Conservation (phyloP, 805 yeast species). For the Candida ulmi region DNA sequence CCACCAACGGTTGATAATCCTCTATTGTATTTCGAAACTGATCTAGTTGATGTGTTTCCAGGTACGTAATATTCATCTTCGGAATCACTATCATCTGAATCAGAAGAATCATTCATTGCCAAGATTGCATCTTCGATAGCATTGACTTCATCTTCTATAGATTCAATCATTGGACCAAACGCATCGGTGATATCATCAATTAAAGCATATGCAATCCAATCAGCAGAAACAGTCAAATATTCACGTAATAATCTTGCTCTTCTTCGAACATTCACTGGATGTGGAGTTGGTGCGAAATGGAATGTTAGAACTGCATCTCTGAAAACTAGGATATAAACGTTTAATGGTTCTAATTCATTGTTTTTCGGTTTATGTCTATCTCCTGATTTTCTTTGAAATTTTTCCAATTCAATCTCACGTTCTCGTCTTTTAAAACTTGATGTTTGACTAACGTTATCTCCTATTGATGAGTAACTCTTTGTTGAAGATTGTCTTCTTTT, state of each 20-base stretch:
- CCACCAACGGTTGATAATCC: neutral
- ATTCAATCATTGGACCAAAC: constrained; percentile 92
- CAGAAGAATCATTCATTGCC: constrained; percentile 69
- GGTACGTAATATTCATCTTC: constrained; percentile 24
- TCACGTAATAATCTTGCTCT: constrained; percentile 85
- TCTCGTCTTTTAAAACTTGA: constrained; percentile 24
- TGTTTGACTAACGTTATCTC: constrained; percentile 14
- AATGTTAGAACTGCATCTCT: constrained; percentile 87
- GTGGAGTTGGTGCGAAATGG: constrained; percentile 93
- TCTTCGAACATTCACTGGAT: constrained; percentile 91
- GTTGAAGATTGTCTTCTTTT: constrained; percentile 13
- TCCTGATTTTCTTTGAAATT: constrained; percentile 37
- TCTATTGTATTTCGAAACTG: neutral
- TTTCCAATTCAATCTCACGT: constrained; percentile 28
- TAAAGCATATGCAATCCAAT: constrained; percentile 95
- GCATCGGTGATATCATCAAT: constrained; percentile 97
- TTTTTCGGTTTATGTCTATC: constrained; percentile 37
- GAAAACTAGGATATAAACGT: constrained; percentile 90
- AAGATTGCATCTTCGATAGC: constrained; percentile 90
- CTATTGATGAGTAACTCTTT: constrained; percentile 3
- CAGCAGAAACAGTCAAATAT: constrained; percentile 84
- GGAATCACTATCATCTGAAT: constrained; percentile 26
- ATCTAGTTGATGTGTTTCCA: constrained; percentile 21
- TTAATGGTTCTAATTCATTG: constrained; percentile 75
- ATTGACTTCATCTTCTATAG: constrained; percentile 91